Base-by-base conservation (phyloP, 495 filamentous ascomycete genomes). In the Aspergillus campestris region DNA sequence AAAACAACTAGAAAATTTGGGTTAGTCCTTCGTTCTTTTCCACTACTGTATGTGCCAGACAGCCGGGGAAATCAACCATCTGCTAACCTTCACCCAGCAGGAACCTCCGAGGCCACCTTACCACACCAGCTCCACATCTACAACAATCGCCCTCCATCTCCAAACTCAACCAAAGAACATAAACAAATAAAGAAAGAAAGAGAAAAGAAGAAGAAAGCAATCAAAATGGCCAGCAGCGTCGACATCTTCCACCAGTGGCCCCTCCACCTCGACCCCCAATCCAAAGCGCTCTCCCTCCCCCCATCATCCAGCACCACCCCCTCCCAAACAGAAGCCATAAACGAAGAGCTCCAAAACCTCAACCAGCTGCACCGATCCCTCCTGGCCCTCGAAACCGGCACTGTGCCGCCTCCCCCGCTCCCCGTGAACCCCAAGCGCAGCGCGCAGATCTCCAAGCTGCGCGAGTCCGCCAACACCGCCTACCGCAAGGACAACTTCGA, bases 221-320 rank as follows among this genome's bases (percentile, higher is more conserved):
- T 37, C 53, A 65, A 44, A 38, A 70, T 70, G 65, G 50, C 61
- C 42, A 54, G 53, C 45, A 55, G 56, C 51, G 60, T 71, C 44
- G 86, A 94, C 50, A 82, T 85, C 52, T 97, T 86, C 79, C 84
- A 78, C 50, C 80, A 84, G 54, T 83, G 94, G 65, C 87, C 87
- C 30, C 71, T 98, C 29, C 64, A 76, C 51, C 73, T 97, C 58
- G 84, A 95, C 73, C 80, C 87, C 10, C 62, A 79, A 50, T 69
- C 80, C 70, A 83, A 95, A 83, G 67, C 79, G 70, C 68, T 94
- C 74, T 78, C 79, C 48, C 75, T 94, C 61, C 50, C 58, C 64
- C 27, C 52, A 49, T 48, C 50, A 15, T 53, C 53, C 45, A 33
- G 62, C 47, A 47, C 64, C 53, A 48, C 58, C 13, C 13, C 48